Conservation (phyloP, 139 green algal genomes). For the Cymbomonas tetramitiformis region DNA sequence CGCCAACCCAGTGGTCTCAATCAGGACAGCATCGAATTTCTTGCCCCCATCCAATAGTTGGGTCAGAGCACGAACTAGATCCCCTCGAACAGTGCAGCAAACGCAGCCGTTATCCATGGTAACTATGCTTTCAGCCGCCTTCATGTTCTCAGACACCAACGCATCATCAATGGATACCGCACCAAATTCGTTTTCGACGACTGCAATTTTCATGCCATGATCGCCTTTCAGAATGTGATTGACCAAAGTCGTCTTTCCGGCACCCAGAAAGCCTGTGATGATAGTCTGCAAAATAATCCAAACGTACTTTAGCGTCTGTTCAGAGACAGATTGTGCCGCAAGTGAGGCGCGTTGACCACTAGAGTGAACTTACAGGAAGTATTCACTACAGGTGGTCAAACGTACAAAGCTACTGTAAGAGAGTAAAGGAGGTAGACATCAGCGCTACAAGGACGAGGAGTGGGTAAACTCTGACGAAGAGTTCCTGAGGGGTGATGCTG, state of each 20-base stretch:
- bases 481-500: too few relatives aligned
- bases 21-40: conserved; percentile 69
- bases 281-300: too few relatives aligned
- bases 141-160: conserved; percentile 43
- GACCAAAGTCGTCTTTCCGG: conserved; percentile 50
- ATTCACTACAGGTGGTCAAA: too few relatives aligned
- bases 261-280: conserved; percentile 49
- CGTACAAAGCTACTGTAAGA: too few relatives aligned
- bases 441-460: too few relatives aligned
- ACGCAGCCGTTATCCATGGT: conserved; percentile 65
- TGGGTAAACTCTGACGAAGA: too few relatives aligned
- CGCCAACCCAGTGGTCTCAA: conserved; percentile 79
- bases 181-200: conserved; percentile 66
- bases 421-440: too few relatives aligned
- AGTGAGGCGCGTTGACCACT: too few relatives aligned
- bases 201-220: conserved; percentile 39
- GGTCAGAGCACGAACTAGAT: conserved; percentile 63
- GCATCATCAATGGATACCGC: conserved; percentile 65
- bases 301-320: too few relatives aligned
- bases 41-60: conserved; percentile 52
- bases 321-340: too few relatives aligned
- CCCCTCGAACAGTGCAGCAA: conserved; percentile 61
- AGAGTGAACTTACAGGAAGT: too few relatives aligned
- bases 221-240: conserved; percentile 27
- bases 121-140: conserved; percentile 57